phyloP scores from a whole-genome alignment of 129 eudicot species.

The Heracleum sosnowskyi region DNA sequence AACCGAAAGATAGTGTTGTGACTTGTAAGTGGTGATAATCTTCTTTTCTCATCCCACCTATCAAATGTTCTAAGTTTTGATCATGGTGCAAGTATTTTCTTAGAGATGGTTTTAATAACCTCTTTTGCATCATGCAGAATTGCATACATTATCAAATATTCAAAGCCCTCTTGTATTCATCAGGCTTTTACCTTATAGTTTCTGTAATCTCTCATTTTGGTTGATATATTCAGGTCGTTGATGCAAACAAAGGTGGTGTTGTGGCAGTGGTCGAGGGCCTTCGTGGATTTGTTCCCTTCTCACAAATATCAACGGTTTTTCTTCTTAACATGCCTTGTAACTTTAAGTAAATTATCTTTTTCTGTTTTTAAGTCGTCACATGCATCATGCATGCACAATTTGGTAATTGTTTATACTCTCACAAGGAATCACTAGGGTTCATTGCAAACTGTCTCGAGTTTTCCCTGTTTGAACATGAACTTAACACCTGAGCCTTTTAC shows the following conservation, averaged over 20 bases:
- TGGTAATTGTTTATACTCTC: not conserved
- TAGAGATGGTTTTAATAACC: not conserved
- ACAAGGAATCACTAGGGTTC: not conserved
- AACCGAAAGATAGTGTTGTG: not conserved
- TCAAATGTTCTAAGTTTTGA: not conserved
- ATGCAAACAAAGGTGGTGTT: constrained; percentile 90
- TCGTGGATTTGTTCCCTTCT: constrained; percentile 90
- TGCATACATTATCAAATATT: not conserved
- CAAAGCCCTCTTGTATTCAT: not conserved
- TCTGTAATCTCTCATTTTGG: not conserved
- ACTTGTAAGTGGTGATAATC: not conserved
- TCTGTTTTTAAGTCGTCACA: not conserved
- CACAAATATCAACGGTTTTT: constrained; percentile 73
- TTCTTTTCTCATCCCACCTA: not conserved
- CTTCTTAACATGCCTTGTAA: not conserved
- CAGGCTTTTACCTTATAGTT: not conserved
- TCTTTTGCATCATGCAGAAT: not conserved
- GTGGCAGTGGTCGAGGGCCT: constrained; percentile 88
- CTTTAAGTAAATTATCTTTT: not conserved
- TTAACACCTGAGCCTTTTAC: not conserved
- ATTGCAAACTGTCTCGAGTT: not conserved
- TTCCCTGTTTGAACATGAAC: not conserved
- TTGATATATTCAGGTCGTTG: constrained; percentile 29
- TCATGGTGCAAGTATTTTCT: not conserved
- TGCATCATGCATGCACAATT: not conserved